A percentile compares a stretch with the other conserved stretches of the same genome.
Evolutionary conservation across 371 early-diverging fungal genomes (phyloP).

Genomic region (Blyttiomyces sp.): DNA sequence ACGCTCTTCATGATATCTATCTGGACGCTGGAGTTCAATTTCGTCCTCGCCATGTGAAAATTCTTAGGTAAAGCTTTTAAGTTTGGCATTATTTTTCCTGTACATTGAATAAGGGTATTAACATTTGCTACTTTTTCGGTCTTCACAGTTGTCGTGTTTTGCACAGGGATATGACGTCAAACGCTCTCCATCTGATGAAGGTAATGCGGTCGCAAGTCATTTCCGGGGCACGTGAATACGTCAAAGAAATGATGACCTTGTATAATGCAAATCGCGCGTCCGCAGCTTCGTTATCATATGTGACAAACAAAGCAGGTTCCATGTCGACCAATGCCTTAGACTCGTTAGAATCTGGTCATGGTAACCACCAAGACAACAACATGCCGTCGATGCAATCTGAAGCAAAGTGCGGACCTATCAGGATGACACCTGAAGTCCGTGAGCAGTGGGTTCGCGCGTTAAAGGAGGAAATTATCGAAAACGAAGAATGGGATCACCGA

Average conservation of each 20-base stretch:
- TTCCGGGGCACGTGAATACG: background rate
- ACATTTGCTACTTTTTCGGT: too few species aligned
- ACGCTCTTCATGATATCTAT: slow-evolving; percentile 35
- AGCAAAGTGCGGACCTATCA: too few species aligned
- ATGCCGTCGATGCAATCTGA: background rate
- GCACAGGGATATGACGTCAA: slow-evolving; percentile 48
- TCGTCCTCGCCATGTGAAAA: slow-evolving; percentile 44
- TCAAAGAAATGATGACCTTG: background rate
- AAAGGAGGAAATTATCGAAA: slow-evolving; percentile 31
- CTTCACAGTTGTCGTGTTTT: too few species aligned
- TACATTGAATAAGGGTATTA: too few species aligned
- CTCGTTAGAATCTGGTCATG: slow-evolving; percentile 2
- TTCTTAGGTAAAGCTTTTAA: slow-evolving; percentile 44
- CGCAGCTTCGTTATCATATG: too few species aligned
- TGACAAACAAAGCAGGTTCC: background rate
- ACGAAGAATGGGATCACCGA: slow-evolving; percentile 37
- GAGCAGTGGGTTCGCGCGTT: slow-evolving; percentile 21
- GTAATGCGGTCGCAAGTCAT: slow-evolving; percentile 29
- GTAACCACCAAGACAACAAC: background rate
- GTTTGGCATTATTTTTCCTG: too few species aligned
- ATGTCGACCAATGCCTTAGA: background rate
- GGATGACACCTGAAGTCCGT: slow-evolving; percentile 12
- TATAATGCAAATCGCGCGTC: background rate
- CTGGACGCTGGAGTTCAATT: slow-evolving; percentile 39
- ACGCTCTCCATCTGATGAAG: slow-evolving; percentile 36